phyloP scores from a whole-genome alignment of 805 yeast species.

The Candida andamanensis region DNA sequence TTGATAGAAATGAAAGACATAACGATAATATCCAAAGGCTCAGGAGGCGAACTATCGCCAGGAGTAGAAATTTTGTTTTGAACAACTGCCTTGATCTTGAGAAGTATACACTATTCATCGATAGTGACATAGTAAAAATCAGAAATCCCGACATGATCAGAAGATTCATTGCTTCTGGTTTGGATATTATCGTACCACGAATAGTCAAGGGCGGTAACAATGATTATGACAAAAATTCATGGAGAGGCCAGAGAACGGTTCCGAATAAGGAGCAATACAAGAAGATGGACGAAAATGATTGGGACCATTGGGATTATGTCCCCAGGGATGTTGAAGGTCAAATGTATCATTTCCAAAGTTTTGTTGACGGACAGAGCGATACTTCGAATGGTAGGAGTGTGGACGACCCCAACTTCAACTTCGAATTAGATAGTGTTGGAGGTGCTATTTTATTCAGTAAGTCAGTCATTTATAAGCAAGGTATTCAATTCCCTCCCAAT shows the following conservation, averaged over 20 bases:
- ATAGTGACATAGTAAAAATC: conserved; percentile 29
- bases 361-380: conserved; percentile 7
- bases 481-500: conserved; percentile 42
- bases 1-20: conserved; percentile 20
- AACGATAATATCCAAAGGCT: conserved; percentile 24
- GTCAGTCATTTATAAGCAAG: conserved; percentile 40
- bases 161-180: conserved; percentile 21
- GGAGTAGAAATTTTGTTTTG: conserved; percentile 31
- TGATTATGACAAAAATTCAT: conserved; percentile 38
- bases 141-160: conserved; percentile 18
- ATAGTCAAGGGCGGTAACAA: conserved; percentile 18
- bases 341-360: conserved; percentile 25
- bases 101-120: conserved; percentile 31
- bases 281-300: conserved; percentile 22
- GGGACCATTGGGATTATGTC: conserved; percentile 28
- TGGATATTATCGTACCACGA: conserved; percentile 36
- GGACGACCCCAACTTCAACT: conserved; percentile 8
- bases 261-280: conserved; percentile 25
- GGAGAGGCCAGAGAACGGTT: conserved; percentile 34
- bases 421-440: conserved; percentile 45
- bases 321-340: conserved; percentile 25
- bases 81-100: conserved; percentile 23
- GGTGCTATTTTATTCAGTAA: conserved; percentile 46
- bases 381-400: conserved; percentile 3
- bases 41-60: conserved; percentile 32